Base-by-base conservation (phyloP, 1,284 basidiomycete genomes). In the Ceratobasidium theobromae region DNA sequence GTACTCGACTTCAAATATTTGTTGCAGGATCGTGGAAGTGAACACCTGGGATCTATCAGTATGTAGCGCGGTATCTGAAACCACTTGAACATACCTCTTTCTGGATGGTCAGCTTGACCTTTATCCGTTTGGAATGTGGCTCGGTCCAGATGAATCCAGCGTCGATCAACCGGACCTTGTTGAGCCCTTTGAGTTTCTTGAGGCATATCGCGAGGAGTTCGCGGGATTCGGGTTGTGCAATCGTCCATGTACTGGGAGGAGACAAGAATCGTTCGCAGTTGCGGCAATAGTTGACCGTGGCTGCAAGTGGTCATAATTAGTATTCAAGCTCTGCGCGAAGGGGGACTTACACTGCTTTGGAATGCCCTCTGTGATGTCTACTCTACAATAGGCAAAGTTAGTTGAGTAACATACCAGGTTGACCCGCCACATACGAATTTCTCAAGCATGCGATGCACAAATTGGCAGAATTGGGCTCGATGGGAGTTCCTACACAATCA, bases 121-220 rank as follows among this genome's bases (percentile, higher is more conserved):
- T 86, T 69, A 99, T 77, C 55, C 97, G 85, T 76, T 96, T 96
- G 57, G 91, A 95, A 79, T 99, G 96, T 1, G 96, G 96, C 75
- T 99, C 97, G 8, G 96, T 99, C 96, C 97, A 99, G 74, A 99
- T 94, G 76, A 99, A 99, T 70, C 94, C 92, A 0, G 96, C 96
- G 71, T 99, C 96, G 38, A 97, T 97, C 46, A 99, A 79, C 33
- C 96, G 90, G 58, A 99, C 95, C 80, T 95, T 96, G 73, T 87
- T 89, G 33, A 99, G 81, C 25, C 95, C 92, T 73, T 97, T 96
- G 74, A 98, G 86, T 77, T 95, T 97, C 76, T 93, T 95, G 68
- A 98, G 78, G 75, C 93, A 95, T 60, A 95, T 86, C 1, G 92
- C 88, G 46, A 99, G 83, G 33, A 99, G 83, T 75, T 99, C 95